Evolutionary conservation across 2,329 filamentous ascomycete species (phyloP).

Genomic region (Alternaria incomplexa): DNA sequence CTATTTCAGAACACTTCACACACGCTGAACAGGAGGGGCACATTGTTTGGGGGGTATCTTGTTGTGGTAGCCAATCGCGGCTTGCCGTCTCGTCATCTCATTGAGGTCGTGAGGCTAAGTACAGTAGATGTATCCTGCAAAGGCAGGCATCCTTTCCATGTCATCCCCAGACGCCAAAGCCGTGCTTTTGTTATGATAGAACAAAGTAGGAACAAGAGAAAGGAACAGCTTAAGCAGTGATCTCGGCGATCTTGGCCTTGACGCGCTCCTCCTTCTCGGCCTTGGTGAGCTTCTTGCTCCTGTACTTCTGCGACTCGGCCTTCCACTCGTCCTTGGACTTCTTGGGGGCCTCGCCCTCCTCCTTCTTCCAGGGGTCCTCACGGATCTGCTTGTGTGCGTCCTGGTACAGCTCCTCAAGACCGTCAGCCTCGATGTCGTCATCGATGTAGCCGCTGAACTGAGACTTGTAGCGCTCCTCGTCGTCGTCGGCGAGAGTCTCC

Average conservation of each 20-base stretch:
- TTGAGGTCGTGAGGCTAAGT: constrained; percentile 40
- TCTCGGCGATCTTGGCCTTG: constrained; percentile 88
- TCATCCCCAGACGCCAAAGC: constrained; percentile 45
- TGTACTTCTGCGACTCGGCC: constrained; percentile 92
- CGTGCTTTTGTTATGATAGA: constrained; percentile 45
- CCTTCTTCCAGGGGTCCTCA: constrained; percentile 97
- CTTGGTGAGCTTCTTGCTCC: constrained; percentile 76
- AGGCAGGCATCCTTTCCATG: constrained; percentile 37
- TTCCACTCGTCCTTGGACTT: constrained; percentile 99
- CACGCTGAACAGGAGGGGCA: background rate
- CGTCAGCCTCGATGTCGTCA: constrained; percentile 94
- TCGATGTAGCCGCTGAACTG: constrained; percentile 99
- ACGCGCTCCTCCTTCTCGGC: constrained; percentile 83
- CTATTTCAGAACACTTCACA: constrained; percentile 2
- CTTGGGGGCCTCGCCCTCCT: constrained; percentile 74
- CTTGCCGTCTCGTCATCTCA: constrained; percentile 39
- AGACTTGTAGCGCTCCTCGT: constrained; percentile 98
- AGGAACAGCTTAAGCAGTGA: constrained; percentile 58
- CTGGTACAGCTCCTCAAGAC: constrained; percentile 93
- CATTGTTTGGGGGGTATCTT: constrained; percentile 7
- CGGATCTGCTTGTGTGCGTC: constrained; percentile 97
- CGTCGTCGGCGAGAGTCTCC: constrained; percentile 98
- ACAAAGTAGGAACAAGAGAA: constrained; percentile 22
- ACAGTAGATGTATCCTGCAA: constrained; percentile 30
- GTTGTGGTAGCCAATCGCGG: constrained; percentile 30